Base-by-base conservation (phyloP, 2,329 filamentous ascomycete genomes). In the Zasmidium cellare region DNA sequence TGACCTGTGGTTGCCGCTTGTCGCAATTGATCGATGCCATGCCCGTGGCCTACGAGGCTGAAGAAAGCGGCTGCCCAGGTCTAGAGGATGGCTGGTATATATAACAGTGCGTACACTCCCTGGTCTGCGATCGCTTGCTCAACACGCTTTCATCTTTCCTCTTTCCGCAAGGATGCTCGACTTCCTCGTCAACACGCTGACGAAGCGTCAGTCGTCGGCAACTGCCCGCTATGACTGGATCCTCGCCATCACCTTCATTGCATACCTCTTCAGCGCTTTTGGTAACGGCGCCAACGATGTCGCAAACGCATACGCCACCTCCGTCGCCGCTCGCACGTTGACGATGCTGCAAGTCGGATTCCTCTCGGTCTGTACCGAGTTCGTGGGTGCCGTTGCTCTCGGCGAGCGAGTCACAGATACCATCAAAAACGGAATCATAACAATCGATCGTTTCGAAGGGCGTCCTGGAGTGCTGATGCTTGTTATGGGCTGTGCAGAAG, bases 161-260 rank as follows among this genome's bases (percentile, higher is more conserved):
- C 25, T 28, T 11, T 28, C 25, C 25, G 35, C 35, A n/a, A 18
- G 5, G 12, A 41, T 41, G 35, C 35, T 41, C n/a, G 5, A 14
- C 35, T 41, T 9, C 35, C 35, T 41, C 16, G 3, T 41, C 12
- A 14, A 41, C 35, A 41, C 9, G 9, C 49, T 51, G 18, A 41
- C 31, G 3, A 51, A 51, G 25, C 49, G 49, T 19, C 25, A 35
- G n/a, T 22, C 49, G 6, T 20, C 49, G 18, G 49, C 49, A 2
- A 51, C 49, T n/a, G 49, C 49, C 18, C 49, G 49, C 49, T 51
- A 51, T 24, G 49, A 51, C 49, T 51, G 49, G 25, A 51, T 38
- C 49, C 49, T 87, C 60, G 84, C 83, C 62, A 79, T 87, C 50
- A 83, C 81, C 57, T 78, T 86, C 55, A 87, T 87, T 69, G 82